Conservation (phyloP, 805 yeast species). For the Wickerhamiella spandovensis region DNA sequence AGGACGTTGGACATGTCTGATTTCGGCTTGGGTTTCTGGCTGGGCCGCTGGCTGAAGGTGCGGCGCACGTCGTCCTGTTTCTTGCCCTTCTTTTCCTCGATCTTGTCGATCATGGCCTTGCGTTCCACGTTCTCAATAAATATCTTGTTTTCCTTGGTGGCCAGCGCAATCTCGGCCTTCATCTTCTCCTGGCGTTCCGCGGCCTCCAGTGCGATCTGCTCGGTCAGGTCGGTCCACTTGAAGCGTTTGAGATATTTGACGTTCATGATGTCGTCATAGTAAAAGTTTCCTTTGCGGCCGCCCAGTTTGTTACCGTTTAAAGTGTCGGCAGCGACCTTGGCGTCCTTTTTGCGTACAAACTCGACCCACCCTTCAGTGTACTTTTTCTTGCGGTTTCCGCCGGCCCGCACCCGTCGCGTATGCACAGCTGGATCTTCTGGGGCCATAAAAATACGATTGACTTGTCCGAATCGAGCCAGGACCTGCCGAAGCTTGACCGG, state of each 20-base stretch:
- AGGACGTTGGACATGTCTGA: conserved; percentile 14
- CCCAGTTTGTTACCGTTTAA: conserved; percentile 83
- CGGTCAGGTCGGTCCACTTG: conserved; percentile 91
- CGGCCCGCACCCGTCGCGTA: conserved; percentile 59
- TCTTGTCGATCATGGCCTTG: conserved; percentile 65
- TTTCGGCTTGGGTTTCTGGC: conserved; percentile 18
- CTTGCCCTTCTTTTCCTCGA: conserved; percentile 32
- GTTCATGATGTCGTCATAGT: conserved; percentile 88
- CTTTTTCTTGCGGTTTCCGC: conserved; percentile 82
- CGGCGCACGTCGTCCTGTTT: conserved; percentile 31
- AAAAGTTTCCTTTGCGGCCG: conserved; percentile 81
- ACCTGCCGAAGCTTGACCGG: conserved; percentile 81
- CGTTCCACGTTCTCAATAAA: conserved; percentile 75
- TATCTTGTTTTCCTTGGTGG: conserved; percentile 71
- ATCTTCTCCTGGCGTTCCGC: conserved; percentile 80
- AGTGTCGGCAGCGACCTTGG: conserved; percentile 75
- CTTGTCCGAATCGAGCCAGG: conserved; percentile 65
- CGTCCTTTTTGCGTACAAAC: conserved; percentile 68
- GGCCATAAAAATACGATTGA: conserved; percentile 75
- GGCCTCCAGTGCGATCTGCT: conserved; percentile 80
- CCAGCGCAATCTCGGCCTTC: conserved; percentile 80
- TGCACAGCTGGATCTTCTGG: conserved; percentile 66
- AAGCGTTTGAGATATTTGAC: conserved; percentile 81
- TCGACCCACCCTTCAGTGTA: conserved; percentile 98
- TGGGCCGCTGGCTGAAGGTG: conserved; percentile 57